phyloP scores from a whole-genome alignment of 495 filamentous ascomycete species.

The Aspergillus olivimuriae region DNA sequence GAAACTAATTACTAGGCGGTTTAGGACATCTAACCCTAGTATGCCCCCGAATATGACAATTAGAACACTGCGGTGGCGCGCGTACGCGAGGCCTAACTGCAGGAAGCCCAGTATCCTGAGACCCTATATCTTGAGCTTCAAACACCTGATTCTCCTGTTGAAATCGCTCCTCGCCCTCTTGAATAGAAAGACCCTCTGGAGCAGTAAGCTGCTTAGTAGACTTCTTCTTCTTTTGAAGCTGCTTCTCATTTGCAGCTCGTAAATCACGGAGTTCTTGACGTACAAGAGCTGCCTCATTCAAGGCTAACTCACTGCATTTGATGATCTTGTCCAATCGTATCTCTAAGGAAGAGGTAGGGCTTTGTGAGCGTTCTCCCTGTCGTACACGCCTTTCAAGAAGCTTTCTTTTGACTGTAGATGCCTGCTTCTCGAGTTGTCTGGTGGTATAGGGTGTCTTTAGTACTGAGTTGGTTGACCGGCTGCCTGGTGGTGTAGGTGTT shows the following conservation, averaged over 20 bases:
- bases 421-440: conserved; percentile 7
- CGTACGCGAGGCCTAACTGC: conserved; percentile 1
- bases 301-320: conserved; percentile 2
- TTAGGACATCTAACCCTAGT: conserved; percentile 1
- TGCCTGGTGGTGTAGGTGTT: background rate
- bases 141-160: conserved; percentile 4
- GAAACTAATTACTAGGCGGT: conserved; percentile 1
- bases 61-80: conserved; percentile 4
- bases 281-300: conserved; percentile 4
- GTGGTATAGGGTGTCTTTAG: conserved; percentile 3
- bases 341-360: background rate
- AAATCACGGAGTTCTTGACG: conserved; percentile 2
- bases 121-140: conserved; percentile 5
- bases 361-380: background rate
- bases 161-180: conserved; percentile 3
- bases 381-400: background rate
- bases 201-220: conserved; percentile 9
- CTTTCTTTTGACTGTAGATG: background rate
- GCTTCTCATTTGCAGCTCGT: background rate
- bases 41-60: conserved; percentile 6
- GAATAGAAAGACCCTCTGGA: conserved; percentile 6
- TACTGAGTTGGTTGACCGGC: background rate
- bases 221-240: background rate
- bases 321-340: conserved; percentile 5
- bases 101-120: conserved; percentile 3